Percentiles rank a stretch among this genome's conserved stretches.
Conservation (phyloP, 768 basidiomycete species). For the Chiua virens region DNA sequence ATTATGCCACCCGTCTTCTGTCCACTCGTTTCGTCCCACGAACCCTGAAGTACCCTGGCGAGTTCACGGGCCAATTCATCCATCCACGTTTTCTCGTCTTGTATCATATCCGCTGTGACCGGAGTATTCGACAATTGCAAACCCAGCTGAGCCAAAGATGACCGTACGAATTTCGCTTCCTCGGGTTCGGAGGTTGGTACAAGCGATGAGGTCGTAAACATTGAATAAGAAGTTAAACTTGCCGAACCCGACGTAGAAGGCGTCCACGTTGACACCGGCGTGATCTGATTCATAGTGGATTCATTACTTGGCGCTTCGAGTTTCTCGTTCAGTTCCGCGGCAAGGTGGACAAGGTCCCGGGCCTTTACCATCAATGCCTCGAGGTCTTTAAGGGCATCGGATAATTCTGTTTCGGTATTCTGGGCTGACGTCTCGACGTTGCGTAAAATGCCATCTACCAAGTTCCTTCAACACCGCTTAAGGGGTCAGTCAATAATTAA, state of each 20-base stretch:
- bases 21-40: conserved; percentile 13
- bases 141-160: conserved; percentile 88
- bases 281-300: conserved; percentile 1
- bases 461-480: conserved; percentile 3
- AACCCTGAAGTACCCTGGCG: conserved; percentile 63
- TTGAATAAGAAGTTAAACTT: conserved; percentile 19
- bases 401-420: conserved; percentile 62
- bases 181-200: conserved; percentile 61
- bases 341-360: conserved; percentile 88
- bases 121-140: conserved; percentile 76
- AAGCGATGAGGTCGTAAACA: conserved; percentile 30
- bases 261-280: conserved; percentile 15
- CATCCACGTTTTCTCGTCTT: conserved; percentile 76
- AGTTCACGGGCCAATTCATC: conserved; percentile 84
- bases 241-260: conserved; percentile 20
- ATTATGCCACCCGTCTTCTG: conserved; percentile 57
- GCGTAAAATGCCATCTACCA: conserved; percentile 76
- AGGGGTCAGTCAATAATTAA: neutral
- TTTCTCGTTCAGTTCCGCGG: conserved; percentile 83
- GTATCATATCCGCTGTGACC: conserved; percentile 86
- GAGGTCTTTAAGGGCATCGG: conserved; percentile 79
- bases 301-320: conserved; percentile 48
- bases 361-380: conserved; percentile 91
- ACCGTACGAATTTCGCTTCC: conserved; percentile 83
- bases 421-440: conserved; percentile 69